phyloP scores from a whole-genome alignment of 2,329 filamentous ascomycete genomes.

The Cladorrhinum sp. region DNA sequence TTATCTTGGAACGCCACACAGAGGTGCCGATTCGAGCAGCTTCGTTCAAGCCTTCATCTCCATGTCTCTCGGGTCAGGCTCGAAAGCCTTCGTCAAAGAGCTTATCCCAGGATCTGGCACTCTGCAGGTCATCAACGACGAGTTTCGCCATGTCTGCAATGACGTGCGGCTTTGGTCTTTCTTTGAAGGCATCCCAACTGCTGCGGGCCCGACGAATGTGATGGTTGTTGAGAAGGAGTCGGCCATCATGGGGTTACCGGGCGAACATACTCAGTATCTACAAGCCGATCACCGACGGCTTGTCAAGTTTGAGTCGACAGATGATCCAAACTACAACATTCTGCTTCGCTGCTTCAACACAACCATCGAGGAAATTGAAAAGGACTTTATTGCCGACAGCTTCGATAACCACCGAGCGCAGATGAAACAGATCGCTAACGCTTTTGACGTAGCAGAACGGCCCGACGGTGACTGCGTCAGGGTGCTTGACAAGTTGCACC shows the following conservation, averaged over 20 bases:
- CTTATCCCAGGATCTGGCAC: constrained; percentile 22
- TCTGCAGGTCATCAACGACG: constrained; percentile 30
- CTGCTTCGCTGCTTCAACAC: constrained; percentile 23
- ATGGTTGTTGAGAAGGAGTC: constrained; percentile 32
- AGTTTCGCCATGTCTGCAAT: constrained; percentile 29
- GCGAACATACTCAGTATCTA: constrained; percentile 25
- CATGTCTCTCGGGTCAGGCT: constrained; percentile 19
- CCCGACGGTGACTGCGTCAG: constrained; percentile 27
- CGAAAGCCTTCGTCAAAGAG: constrained; percentile 30
- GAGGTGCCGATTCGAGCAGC: constrained; percentile 25
- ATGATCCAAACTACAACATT: constrained; percentile 27
- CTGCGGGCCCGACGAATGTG: constrained; percentile 17
- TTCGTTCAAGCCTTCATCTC: constrained; percentile 23
- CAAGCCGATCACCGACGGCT: constrained; percentile 30
- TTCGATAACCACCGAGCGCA: constrained; percentile 20
- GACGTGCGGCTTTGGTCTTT: constrained; percentile 30
- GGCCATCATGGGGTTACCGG: constrained; percentile 25
- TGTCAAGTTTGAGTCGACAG: constrained; percentile 28
- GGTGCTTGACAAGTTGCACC: constrained; percentile 23
- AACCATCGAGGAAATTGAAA: constrained; percentile 24
- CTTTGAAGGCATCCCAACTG: constrained; percentile 29
- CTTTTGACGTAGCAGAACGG: constrained; percentile 23
- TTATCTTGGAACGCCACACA: constrained; percentile 33
- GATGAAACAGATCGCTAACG: constrained; percentile 22
- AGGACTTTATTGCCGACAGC: constrained; percentile 11